Percentiles rank a stretch among this genome's conserved stretches.
phyloP scores from a whole-genome alignment of 441 rosid species.

The Corymbia citriodora region DNA sequence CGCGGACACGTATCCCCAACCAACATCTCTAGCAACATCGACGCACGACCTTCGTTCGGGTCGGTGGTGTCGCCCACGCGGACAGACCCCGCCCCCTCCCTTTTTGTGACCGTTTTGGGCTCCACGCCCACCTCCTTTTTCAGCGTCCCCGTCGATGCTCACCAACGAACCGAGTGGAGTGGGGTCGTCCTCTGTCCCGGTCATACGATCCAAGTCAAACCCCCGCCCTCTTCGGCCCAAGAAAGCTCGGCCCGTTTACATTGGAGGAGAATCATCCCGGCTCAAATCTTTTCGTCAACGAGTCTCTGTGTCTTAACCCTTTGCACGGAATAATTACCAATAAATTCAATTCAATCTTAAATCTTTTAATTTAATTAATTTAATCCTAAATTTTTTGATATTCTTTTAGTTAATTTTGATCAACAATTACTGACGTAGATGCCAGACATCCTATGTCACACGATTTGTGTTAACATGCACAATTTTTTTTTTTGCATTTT shows the following conservation, averaged over 20 bases:
- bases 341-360: background rate
- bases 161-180: background rate
- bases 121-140: background rate
- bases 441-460: fast-evolving
- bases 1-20: background rate
- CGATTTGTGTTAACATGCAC: fast-evolving
- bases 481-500: fast-evolving
- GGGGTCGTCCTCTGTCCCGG: background rate
- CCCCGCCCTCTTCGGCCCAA: background rate
- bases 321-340: background rate
- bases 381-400: no score
- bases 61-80: background rate
- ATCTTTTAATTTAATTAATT: no score
- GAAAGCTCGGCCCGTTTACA: background rate
- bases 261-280: background rate
- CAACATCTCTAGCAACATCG: background rate
- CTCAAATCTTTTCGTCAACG: background rate
- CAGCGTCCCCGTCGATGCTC: background rate
- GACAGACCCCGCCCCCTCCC: background rate
- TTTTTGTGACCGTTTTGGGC: background rate
- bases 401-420: fast-evolving
- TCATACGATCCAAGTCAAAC: background rate
- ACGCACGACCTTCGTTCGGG: background rate
- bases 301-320: background rate
- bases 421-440: fast-evolving